Evolutionary conservation across 1,139 yeast species (phyloP), one percentile per base, ranked within the genome.

Genomic region (Pichia sp.): DNA sequence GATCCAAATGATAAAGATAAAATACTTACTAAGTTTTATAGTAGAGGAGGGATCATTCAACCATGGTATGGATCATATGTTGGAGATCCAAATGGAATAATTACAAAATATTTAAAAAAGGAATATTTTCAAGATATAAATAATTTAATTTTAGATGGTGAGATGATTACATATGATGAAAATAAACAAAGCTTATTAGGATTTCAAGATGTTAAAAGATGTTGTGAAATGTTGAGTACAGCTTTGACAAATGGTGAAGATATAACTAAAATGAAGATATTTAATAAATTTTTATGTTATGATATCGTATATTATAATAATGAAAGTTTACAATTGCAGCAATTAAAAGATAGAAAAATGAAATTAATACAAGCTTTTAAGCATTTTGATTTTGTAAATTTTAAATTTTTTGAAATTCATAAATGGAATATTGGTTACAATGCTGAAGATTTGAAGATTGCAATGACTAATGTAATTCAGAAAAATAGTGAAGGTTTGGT

Each of bases 81-180:
- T 9, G 71, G 70, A 11, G 70, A 70, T 35, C 65, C 67, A 20
- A 33, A 47, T 3, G 57, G 62, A 3, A 93, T 93, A 0, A 49
- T 59, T 2, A 60, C 65, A 6, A 69, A 72, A 3, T 60, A 85
- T 3, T 55, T 64, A 36, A 43, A 46, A 6, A 11, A 22, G 6
- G 38, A 40, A 8, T 47, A 47, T 26, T 51, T 59, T 30, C 46
- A 38, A n/a, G 32, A 38, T 5, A 49, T 61, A 14, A 40, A 50
- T 13, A 55, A 44, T 37, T 58, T 69, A 32, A 70, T 91, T 3
- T 57, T 91, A 5, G 98, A 91, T 62, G 97, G 98, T 1, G 98
- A 91, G 62, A 84, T 91, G 88, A 80, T 89, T 1, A 88, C 95
- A 0, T 88, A 78, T 74, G 96, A 89, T 58, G 74, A 37, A 22